Evolutionary conservation across 306 rosid genomes (phyloP), one percentile per base, ranked within the genome.

Genomic region (Hippophae tibetana): DNA sequence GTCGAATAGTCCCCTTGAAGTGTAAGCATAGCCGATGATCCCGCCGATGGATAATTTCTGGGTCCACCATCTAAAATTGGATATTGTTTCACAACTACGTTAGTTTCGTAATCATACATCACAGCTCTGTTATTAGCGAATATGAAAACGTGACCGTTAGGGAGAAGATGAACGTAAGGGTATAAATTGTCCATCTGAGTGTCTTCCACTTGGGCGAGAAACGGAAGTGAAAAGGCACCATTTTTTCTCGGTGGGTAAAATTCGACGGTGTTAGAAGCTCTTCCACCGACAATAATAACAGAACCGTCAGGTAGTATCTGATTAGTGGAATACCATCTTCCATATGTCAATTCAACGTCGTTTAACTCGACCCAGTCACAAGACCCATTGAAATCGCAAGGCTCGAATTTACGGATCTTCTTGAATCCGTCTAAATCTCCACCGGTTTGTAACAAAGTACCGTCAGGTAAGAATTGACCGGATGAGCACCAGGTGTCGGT

Each of bases 401-500:
- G 97, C 14, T 51, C 26, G 51, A 90, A 79, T 31, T 73, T 84
- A 2, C 97, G 79, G 67, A 86, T 69, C 81, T 84, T 90, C 43
- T 60, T 75, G 0, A 76, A 9, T 10, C 97, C 97, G 75, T 86
- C 97, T 12, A 73, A 9, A 59, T 77, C 97, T 1, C 97, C 97
- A 0, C 97, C 97, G 7, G 95, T 84, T 31, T 86, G 95, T 9
- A 90, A 43, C 5, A 90, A 82, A 0, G 95, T 67, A 1, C 97
- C 95, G 67, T 90, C 72, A 0, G 97, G 84, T 57, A 90, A 87
- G 60, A 90, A 90, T 64, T 84, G 90, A 0, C 94, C 97, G 8
- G 97, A 86, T 0, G 97, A 90, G 81, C 97, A 90, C 97, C 97
- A 90, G 1, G 97, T 90, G 74, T 90, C 97, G 7, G 97, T 84